Conservation (phyloP, 2,329 filamentous ascomycete genomes). For the Parafenestella ontariensis region DNA sequence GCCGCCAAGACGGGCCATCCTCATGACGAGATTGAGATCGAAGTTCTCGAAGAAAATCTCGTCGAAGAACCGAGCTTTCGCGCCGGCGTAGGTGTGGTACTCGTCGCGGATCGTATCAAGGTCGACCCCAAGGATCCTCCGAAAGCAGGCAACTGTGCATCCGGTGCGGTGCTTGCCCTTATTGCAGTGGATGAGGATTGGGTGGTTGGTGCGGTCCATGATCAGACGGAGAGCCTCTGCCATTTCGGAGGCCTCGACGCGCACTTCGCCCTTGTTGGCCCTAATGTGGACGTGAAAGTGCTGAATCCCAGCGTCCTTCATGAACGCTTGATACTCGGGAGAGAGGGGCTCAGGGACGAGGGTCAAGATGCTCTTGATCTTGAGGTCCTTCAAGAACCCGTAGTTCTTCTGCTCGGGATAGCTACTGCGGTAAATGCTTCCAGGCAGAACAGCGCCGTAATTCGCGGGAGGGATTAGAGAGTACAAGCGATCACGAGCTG, state of each 20-base stretch:
- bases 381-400: conserved; percentile 69
- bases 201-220: conserved; percentile 75
- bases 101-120: conserved; percentile 70
- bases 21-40: conserved; percentile 51
- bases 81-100: conserved; percentile 68
- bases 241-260: conserved; percentile 61
- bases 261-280: conserved; percentile 79
- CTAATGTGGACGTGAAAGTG: conserved; percentile 80
- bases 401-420: conserved; percentile 78
- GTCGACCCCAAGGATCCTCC: conserved; percentile 72
- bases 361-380: conserved; percentile 79
- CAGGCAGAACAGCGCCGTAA: conserved; percentile 76
- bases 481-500: conserved; percentile 42
- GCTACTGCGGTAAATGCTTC: conserved; percentile 79
- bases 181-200: conserved; percentile 89
- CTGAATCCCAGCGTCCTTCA: conserved; percentile 70
- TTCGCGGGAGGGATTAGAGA: conserved; percentile 66
- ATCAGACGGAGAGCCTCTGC: conserved; percentile 73
- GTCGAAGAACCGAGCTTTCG: conserved; percentile 58
- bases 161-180: conserved; percentile 93
- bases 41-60: conserved; percentile 55
- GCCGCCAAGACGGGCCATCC: conserved; percentile 44
- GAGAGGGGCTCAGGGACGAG: conserved; percentile 59
- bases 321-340: conserved; percentile 64
- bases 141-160: conserved; percentile 81